phyloP scores from a whole-genome alignment of 257 asterid species.

The Oldenlandia corymbosa region DNA sequence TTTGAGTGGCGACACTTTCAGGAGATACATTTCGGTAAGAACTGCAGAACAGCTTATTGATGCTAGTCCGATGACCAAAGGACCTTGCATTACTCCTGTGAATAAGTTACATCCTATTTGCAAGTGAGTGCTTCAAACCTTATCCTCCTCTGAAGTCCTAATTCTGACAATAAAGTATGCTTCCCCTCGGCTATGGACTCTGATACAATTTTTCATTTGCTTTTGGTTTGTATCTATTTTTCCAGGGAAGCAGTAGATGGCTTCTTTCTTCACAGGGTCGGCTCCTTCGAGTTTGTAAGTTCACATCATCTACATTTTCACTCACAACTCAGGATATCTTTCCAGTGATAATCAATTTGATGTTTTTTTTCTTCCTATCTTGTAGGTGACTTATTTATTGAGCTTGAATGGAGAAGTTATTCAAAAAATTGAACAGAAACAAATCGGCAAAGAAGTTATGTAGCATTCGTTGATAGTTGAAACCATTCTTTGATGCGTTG shows the following conservation, averaged over 20 bases:
- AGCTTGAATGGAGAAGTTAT: conserved; percentile 45
- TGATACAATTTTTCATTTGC: not conserved
- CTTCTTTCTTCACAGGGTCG: conserved; percentile 49
- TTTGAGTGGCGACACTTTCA: conserved; percentile 28
- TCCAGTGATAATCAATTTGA: not conserved
- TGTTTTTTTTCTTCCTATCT: not conserved
- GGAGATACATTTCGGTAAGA: conserved; percentile 9
- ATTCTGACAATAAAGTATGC: not conserved
- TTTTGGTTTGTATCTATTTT: not conserved
- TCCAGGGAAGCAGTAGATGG: conserved; percentile 37
- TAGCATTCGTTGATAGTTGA: no score
- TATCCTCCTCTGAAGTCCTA: not conserved
- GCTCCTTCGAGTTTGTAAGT: conserved; percentile 53
- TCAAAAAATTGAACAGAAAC: conserved; percentile 32
- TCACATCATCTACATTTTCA: not conserved
- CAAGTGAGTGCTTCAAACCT: conserved; percentile 32
- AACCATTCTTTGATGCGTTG: no score
- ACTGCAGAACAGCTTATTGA: conserved; percentile 5
- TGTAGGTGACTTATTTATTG: conserved; percentile 47
- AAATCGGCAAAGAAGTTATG: conserved; percentile 50
- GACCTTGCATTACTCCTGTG: conserved; percentile 32
- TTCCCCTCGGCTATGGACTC: not conserved
- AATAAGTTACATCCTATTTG: conserved; percentile 19
- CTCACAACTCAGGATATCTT: not conserved
- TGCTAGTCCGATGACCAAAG: conserved; percentile 20